Base-by-base conservation (phyloP, 345 rosid genomes). In the Geranium brycei region DNA sequence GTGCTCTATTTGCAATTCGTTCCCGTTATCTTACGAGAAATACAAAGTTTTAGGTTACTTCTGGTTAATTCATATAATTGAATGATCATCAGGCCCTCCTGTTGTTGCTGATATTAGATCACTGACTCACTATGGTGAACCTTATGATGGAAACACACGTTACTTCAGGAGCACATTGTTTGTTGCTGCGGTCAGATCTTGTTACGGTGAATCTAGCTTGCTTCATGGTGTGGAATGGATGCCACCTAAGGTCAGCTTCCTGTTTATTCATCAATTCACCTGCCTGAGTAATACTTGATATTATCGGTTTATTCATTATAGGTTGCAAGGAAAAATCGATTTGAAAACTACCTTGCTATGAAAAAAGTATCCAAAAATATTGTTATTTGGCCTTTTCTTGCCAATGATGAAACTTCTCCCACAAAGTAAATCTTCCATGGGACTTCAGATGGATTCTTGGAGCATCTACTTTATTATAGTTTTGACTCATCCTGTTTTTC, bases 141-240 rank as follows among this genome's bases (percentile, higher is more conserved):
- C 99, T 73, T 90, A 93, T 71, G 99, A 93, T 77, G 99, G 98
- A 66, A 92, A 90, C 71, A 93, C 99, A 12, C 87, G 97, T 57
- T 90, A 57, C 78, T 93, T 93, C 66, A 80, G 89, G 70, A 87
- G 89, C 79, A 90, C 89, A 11, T 70, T 93, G 64, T 93, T 86
- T 74, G 96, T 89, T 65, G 93, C 99, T 76, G 81, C 96, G 0
- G 97, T 93, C 75, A 83, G 99, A 83, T 85, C 99, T 18, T 93
- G 95, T 70, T 92, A 86, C 57, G 85, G 88, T 64, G 99, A 93
- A 83, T 87, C 99, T 65, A 81, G 90, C 69, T 40, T 93, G 81
- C 99, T 93, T 68, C 99, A 93, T 78, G 99, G 96, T 31, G 96
- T 85, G 63, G 99, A 90, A 59, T 93, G 99, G 99, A 90, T 93